Conservation (phyloP, 352 stramenopile genomes). For the Elongisporangium anandrum region DNA sequence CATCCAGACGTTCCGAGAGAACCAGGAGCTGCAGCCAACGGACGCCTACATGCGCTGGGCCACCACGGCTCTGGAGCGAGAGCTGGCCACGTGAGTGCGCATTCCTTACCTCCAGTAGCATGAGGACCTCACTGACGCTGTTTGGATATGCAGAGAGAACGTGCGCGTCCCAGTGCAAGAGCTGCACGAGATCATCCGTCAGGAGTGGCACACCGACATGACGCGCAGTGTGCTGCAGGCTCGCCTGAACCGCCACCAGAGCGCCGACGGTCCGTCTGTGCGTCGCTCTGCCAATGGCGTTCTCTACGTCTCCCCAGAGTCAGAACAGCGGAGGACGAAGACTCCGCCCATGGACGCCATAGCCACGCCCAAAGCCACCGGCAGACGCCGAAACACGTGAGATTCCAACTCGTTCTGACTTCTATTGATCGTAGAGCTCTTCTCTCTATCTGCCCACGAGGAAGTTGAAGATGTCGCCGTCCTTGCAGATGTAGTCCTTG, state of each 20-base stretch:
- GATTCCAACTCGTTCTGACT: no score
- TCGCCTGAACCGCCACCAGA: conserved; percentile 58
- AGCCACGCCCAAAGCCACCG: no score
- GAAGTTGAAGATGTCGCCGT: conserved; percentile 99
- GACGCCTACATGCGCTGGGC: conserved; percentile 42
- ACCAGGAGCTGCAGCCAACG: conserved; percentile 38
- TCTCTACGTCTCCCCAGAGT: conserved; percentile 33
- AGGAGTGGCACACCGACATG: conserved; percentile 69
- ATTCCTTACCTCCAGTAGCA: no score
- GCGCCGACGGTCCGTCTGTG: conserved; percentile 44
- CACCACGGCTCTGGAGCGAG: conserved; percentile 26
- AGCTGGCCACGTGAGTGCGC: conserved; percentile 30
- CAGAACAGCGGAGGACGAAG: conserved; percentile 1
- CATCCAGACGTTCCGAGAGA: conserved; percentile 65
- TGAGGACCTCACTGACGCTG: conserved; percentile 1
- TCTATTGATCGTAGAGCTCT: no score
- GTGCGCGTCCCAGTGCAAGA: conserved; percentile 30
- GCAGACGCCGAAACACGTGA: no score
- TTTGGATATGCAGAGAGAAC: conserved; percentile 9
- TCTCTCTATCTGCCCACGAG: conserved; percentile 59
- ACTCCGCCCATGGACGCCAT: no score
- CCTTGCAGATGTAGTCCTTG: conserved; percentile 98
- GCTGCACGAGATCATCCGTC: conserved; percentile 34
- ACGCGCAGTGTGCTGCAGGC: conserved; percentile 41
- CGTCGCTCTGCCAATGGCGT: conserved; percentile 44